Base-by-base conservation (phyloP, 2,329 filamentous ascomycete genomes). In the Colletotrichum caudatum region DNA sequence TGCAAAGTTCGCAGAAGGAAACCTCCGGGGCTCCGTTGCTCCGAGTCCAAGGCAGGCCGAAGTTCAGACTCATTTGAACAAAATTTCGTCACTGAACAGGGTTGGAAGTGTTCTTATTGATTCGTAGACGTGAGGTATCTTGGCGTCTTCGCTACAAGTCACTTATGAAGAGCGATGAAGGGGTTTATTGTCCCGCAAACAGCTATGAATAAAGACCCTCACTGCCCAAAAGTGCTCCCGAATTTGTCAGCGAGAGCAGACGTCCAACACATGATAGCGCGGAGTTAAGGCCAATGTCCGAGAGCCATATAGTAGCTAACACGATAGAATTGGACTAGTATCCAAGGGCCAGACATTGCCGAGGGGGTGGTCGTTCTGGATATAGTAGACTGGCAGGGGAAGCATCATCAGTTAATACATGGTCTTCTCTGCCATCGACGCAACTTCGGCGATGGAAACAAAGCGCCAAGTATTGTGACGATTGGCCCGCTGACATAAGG, bases 1-100 rank as follows among this genome's bases (percentile, higher is more conserved):
- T 53, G 37, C 70, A 73, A n/a, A 73, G 53, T 12, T 18, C 29
- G 56, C 70, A 73, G 41, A 73, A 66, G 2, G 46, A 18, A 5
- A 73, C 37, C 5, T 39, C 29, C 16, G n/a, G 16, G 8, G 51
- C 12, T 26, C 5, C 3, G 50, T 39, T 9, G 39, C 23, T 20
- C 39, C 33, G 41, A 23, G 48, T 16, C 14, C 7, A 2, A 9
- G 14, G 5, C 6, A 51, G 9, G 29, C 20, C 48, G 11, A 50
- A 46, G 64, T 58, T 39, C 5, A 46, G 20, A 18, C 23, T 41
- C 60, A 54, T 63, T 41, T n/a, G 12, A 5, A 26, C 20, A 26
- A 6, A 39, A 9, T 33, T 33, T 6, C 7, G 6, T n/a, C 18
- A 20, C 29, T n/a, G 11, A 9, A 56, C 9, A 20, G 23, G 23